Evolutionary conservation across 495 filamentous ascomycete genomes (phyloP).

Genomic region (Cairneyella variabilis): DNA sequence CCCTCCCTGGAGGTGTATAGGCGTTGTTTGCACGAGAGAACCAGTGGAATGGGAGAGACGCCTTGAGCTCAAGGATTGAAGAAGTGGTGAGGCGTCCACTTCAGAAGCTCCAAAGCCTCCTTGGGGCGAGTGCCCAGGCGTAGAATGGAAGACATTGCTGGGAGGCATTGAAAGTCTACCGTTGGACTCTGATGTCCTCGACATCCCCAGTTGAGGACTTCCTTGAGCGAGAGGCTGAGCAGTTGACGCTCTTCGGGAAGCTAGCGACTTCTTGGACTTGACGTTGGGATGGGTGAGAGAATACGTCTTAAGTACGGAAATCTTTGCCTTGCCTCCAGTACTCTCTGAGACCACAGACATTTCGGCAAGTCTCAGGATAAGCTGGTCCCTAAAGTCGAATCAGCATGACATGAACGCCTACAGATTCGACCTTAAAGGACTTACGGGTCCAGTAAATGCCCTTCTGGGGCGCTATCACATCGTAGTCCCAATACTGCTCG

Average conservation of each 20-base stretch:
- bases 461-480: constrained; percentile 20
- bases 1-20: no score
- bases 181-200: background rate
- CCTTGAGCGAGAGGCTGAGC: background rate
- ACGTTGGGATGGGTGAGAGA: constrained; percentile 4
- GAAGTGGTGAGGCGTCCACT: background rate
- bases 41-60: no score
- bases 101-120: background rate
- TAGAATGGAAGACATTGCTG: no score
- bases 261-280: background rate
- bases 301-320: constrained; percentile 12
- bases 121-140: no score
- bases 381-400: constrained; percentile 15
- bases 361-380: constrained; percentile 19
- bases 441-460: constrained; percentile 20
- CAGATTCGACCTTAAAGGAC: background rate
- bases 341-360: constrained; percentile 19
- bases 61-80: background rate
- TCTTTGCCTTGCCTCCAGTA: constrained; percentile 13
- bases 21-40: no score
- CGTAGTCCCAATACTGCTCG: constrained; percentile 14
- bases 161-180: background rate
- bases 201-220: background rate
- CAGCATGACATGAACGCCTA: background rate
- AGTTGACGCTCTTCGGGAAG: constrained; percentile 4